These are phyloP conservation scores for Punctularia strigosozonata DNA, from an alignment of 768 basidiomycete species.

Conservation along the genomic window DNA sequence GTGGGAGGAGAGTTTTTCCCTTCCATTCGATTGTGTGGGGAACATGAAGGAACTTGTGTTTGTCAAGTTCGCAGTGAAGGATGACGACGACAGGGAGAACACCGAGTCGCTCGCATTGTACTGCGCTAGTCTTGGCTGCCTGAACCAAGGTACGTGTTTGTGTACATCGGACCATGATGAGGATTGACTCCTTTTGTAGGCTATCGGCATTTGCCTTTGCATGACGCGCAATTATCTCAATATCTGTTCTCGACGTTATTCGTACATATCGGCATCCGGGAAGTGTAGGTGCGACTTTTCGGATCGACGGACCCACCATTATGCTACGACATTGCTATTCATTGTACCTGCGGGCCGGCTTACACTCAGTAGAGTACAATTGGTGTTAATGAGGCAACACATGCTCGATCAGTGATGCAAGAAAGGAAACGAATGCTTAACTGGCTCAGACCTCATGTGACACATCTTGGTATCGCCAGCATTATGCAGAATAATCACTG, in stretches of 20 bases:
- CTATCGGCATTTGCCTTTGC: slow-evolving; percentile 81
- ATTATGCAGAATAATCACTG: no score
- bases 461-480: no score
- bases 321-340: no score
- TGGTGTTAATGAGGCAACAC: no score
- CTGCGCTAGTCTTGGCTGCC: slow-evolving; percentile 57
- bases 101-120: slow-evolving; percentile 63
- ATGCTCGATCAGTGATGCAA: no score
- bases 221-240: slow-evolving; percentile 79
- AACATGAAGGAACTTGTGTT: slow-evolving; percentile 79
- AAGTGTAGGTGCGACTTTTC: slow-evolving; percentile 11
- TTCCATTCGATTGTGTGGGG: slow-evolving; percentile 70
- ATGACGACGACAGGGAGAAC: slow-evolving; percentile 51
- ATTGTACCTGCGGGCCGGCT: no score
- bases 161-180: slow-evolving; percentile 22
- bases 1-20: slow-evolving; percentile 60
- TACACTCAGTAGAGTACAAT: no score
- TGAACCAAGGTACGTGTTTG: slow-evolving; percentile 51
- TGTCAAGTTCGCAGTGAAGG: slow-evolving; percentile 63
- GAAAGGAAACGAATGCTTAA: no score
- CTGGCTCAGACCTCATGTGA: no score
- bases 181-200: slow-evolving; percentile 34
- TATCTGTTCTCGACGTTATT: slow-evolving; percentile 93
- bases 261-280: slow-evolving; percentile 45
- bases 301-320: no score